Conservation (phyloP, 345 rosid species). For the Punica granatum region DNA sequence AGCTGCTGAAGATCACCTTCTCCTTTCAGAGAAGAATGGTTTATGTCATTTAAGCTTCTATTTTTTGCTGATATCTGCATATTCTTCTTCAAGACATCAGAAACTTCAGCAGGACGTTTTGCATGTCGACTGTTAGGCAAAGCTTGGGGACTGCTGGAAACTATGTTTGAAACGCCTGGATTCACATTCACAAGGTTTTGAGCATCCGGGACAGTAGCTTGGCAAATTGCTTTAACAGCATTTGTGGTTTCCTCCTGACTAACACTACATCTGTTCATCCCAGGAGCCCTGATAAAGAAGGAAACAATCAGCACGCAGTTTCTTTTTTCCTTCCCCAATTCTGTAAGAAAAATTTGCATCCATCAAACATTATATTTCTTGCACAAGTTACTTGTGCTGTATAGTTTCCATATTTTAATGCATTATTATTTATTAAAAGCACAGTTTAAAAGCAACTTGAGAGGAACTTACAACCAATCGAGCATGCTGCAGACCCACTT, state of each 20-base stretch:
- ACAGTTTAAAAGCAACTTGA: not conserved
- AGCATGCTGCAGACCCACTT: conserved; percentile 97
- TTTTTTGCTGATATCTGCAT: conserved; percentile 22
- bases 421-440: not conserved
- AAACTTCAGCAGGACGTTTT: conserved; percentile 22
- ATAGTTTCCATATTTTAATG: not conserved
- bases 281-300: conserved; percentile 7
- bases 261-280: conserved; percentile 56
- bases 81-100: conserved; percentile 46
- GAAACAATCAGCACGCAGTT: not conserved
- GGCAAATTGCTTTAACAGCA: conserved; percentile 42
- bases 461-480: conserved; percentile 87
- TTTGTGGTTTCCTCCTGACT: conserved; percentile 66
- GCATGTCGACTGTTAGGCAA: conserved; percentile 7
- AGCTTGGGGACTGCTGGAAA: not conserved
- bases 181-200: conserved; percentile 13
- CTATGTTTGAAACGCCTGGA: not conserved
- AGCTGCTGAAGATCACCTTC: conserved; percentile 37
- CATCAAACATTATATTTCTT: too few species aligned
- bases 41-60: conserved; percentile 35
- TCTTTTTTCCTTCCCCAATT: too few species aligned
- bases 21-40: conserved; percentile 28
- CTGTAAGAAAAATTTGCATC: not conserved
- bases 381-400: not conserved
- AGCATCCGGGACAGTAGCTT: conserved; percentile 32